Conservation (phyloP, 768 basidiomycete genomes). For the Hericium erinaceus region DNA sequence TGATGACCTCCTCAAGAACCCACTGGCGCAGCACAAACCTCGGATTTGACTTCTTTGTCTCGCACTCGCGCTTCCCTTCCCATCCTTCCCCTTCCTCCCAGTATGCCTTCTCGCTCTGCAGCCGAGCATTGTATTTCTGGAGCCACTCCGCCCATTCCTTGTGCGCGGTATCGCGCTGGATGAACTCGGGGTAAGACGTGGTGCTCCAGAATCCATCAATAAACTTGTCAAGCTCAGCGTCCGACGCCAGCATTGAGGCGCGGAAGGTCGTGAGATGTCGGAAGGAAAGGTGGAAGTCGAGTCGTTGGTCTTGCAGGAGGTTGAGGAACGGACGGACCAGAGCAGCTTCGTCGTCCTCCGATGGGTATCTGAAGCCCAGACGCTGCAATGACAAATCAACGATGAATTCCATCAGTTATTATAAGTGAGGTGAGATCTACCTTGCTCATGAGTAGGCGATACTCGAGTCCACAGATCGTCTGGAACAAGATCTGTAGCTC, state of each 20-base stretch:
- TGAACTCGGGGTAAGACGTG: constrained; percentile 35
- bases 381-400: constrained; percentile 35
- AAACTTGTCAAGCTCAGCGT: constrained; percentile 30
- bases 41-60: constrained; percentile 64
- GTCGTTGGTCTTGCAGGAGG: constrained; percentile 56
- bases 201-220: constrained; percentile 35
- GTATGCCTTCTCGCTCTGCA: constrained; percentile 40
- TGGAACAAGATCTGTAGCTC: constrained; percentile 57
- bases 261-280: constrained; percentile 59
- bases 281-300: constrained; percentile 91
- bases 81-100: constrained; percentile 28
- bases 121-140: constrained; percentile 46
- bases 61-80: constrained; percentile 14
- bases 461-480: constrained; percentile 52
- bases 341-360: constrained; percentile 46
- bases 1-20: constrained; percentile 90
- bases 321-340: constrained; percentile 64
- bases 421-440: constrained; percentile 23
- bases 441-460: constrained; percentile 62
- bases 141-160: constrained; percentile 59
- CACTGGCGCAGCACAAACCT: constrained; percentile 92
- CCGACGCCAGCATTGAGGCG: constrained; percentile 23
- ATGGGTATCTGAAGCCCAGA: constrained; percentile 58
- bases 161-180: constrained; percentile 37
- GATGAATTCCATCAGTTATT: too few species aligned